Base-by-base conservation (phyloP, 768 basidiomycete species). In the Lenzites betulinus region DNA sequence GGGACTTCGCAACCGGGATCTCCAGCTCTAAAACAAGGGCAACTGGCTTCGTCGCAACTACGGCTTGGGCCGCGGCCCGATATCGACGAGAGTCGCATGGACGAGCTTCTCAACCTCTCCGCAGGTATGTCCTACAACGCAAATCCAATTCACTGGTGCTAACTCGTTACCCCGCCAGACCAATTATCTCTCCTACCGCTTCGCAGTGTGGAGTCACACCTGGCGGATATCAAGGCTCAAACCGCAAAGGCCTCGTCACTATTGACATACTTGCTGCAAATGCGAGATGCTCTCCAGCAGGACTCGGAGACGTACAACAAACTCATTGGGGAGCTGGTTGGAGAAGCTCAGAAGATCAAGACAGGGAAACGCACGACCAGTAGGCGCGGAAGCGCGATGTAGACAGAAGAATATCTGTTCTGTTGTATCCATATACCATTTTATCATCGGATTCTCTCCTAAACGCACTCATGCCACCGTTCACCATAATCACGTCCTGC, bases 241-340 rank as follows among this genome's bases (percentile, higher is more conserved):
- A 95, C 91, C 3, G 85, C 87, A 5, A 84, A 85, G 41, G 85
- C 90, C 0, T 93, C 93, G 1, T 74, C 83, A 13, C 76, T 93
- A 11, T 77, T 97, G 56, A 93, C 92, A 20, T 84, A 93, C 75
- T 76, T 94, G 36, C 77, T 95, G 61, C 93, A 97, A 75, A 81
- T 84, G 39, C 82, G 87, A 59, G 93, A 94, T 63, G 84, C 88
- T 35, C 71, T 93, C 60, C 90, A 93, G 72, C 92, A 94, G 74
- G 91, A 92, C 70, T 88, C 87, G 38, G 89, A 97, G 77, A 90
- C 87, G 26, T 94, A 93, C 69, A 95, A 97, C 73, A 88, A 86
- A 16, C 79, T 95, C 58, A 97, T 97, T 60, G 95, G 89, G 26
- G 93, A 93, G 70, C 78, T 97, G 51, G 93, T 97, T n/a, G 86